Percentiles rank a stretch among this genome's conserved stretches.
phyloP scores from a whole-genome alignment of 495 filamentous ascomycete genomes.

The Hypoxylon trugodes region DNA sequence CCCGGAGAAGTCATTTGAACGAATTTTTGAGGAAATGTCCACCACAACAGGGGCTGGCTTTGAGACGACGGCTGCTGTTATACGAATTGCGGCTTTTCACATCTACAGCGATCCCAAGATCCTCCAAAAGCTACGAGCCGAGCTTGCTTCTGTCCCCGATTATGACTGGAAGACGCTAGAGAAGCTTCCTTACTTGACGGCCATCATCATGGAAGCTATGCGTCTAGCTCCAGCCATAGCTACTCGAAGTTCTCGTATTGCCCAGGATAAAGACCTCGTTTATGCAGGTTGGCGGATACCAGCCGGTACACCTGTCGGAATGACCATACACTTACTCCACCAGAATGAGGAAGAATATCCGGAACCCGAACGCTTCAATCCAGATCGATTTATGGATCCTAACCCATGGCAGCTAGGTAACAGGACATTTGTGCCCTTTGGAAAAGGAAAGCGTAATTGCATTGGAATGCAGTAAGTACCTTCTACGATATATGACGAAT shows the following conservation, averaged over 20 bases:
- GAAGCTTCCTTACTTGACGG: slow-evolving; percentile 48
- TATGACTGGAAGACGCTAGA: slow-evolving; percentile 27
- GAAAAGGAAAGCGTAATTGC: slow-evolving; percentile 27
- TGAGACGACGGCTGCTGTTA: slow-evolving; percentile 42
- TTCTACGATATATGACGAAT: background rate
- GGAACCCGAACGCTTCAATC: slow-evolving; percentile 46
- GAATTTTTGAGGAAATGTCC: slow-evolving; percentile 38
- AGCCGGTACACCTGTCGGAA: slow-evolving; percentile 47
- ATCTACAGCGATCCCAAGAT: slow-evolving; percentile 39
- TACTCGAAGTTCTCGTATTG: slow-evolving; percentile 49
- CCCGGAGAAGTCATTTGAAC: slow-evolving; percentile 38
- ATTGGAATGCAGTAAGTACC: slow-evolving; percentile 24
- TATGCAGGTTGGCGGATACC: slow-evolving; percentile 58
- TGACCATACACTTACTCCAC: slow-evolving; percentile 47
- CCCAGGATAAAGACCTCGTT: slow-evolving; percentile 46
- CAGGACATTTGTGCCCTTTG: slow-evolving; percentile 32
- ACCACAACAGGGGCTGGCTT: slow-evolving; percentile 43
- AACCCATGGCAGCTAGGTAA: slow-evolving; percentile 5
- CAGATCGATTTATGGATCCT: slow-evolving; percentile 51
- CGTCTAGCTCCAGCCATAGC: slow-evolving; percentile 45
- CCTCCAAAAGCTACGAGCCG: slow-evolving; percentile 34
- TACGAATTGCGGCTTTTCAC: slow-evolving; percentile 40
- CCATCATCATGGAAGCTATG: slow-evolving; percentile 49
- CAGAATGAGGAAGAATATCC: slow-evolving; percentile 41
- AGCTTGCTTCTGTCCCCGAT: slow-evolving; percentile 22